These are phyloP conservation scores for Phytomonas sp. DNA, from an alignment of 208 protist species.

Conservation along the genomic window DNA sequence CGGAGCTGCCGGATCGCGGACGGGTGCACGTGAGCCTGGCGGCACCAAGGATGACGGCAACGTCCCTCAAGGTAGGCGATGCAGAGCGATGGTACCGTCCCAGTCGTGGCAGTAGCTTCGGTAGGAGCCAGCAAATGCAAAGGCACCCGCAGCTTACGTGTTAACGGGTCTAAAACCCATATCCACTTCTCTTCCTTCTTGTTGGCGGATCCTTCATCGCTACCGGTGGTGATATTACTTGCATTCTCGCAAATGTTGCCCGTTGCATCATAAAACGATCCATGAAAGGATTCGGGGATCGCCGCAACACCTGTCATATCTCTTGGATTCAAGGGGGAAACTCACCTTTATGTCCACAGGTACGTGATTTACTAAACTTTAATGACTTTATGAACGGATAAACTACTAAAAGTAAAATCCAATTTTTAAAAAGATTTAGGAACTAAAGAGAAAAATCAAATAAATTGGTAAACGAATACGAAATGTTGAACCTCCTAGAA, in stretches of 20 bases:
- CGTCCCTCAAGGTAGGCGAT: slow-evolving; percentile 79
- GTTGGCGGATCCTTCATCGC: slow-evolving; percentile 11
- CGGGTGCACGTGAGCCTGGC: slow-evolving; percentile 77
- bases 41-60: slow-evolving; percentile 83
- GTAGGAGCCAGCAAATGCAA: slow-evolving; percentile 61
- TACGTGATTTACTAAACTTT: background rate
- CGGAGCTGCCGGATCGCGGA: slow-evolving; percentile 67
- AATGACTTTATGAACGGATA: background rate
- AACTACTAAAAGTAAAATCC: slow-evolving; percentile 1
- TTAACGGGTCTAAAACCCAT: slow-evolving; percentile 85
- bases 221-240: slow-evolving; percentile 14
- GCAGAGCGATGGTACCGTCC: slow-evolving; percentile 80
- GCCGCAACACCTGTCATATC: background rate
- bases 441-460: slow-evolving; percentile 8
- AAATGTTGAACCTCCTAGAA: background rate
- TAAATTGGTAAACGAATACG: background rate
- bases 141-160: slow-evolving; percentile 78
- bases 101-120: slow-evolving; percentile 74
- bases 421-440: slow-evolving; percentile 8
- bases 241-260: slow-evolving; percentile 1
- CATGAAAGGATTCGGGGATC: background rate
- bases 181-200: slow-evolving; percentile 69
- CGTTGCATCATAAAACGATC: background rate
- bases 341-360: background rate
- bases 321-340: background rate